Evolutionary conservation across 108 stramenopile genomes (phyloP).

Genomic region (Pseudonitzschia delicatissima): DNA sequence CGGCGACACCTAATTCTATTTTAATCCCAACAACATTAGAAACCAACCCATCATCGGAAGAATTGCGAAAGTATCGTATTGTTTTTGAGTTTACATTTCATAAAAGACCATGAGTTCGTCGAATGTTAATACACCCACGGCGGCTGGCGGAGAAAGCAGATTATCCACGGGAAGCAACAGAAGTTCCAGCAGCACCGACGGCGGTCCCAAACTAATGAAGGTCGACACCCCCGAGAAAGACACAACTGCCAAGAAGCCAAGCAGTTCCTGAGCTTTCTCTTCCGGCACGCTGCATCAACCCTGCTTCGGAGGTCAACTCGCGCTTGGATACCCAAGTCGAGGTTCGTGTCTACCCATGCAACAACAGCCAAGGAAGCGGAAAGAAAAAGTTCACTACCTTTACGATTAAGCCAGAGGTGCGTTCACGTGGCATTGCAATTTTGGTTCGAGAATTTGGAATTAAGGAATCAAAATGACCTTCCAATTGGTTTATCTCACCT

Average conservation of each 20-base stretch:
- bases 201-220: not conserved
- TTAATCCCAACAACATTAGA: not conserved
- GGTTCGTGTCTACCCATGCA: constrained; percentile 86
- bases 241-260: constrained; percentile 24
- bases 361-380: constrained; percentile 56
- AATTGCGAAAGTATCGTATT: too few species aligned
- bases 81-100: not conserved
- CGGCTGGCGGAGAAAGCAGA: not conserved
- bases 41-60: not conserved
- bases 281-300: constrained; percentile 72
- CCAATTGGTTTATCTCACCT: not conserved
- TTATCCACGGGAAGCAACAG: not conserved
- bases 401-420: constrained; percentile 81
- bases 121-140: constrained; percentile 15
- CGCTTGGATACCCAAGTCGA: constrained; percentile 85
- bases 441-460: not conserved
- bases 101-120: not conserved
- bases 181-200: not conserved
- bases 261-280: constrained; percentile 11
- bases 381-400: constrained; percentile 77
- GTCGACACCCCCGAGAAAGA: constrained; percentile 20
- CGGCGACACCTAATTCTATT: too few species aligned
- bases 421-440: constrained; percentile 11
- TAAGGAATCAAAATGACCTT: too few species aligned
- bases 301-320: constrained; percentile 75